phyloP scores from a whole-genome alignment of 2,329 filamentous ascomycete species.

The Alternaria arbusti region DNA sequence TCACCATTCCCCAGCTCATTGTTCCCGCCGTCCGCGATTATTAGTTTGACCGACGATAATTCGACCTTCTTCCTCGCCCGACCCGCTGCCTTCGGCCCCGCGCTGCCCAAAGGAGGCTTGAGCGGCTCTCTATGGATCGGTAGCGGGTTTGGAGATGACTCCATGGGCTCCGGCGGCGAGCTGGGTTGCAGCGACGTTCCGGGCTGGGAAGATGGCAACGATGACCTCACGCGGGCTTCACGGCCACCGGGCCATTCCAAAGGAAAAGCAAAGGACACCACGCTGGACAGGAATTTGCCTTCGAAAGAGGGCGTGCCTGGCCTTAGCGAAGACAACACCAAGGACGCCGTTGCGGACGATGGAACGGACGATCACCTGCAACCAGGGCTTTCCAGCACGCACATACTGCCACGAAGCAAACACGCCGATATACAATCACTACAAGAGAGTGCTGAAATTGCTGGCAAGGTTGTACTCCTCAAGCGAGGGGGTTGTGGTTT shows the following conservation, averaged over 20 bases:
- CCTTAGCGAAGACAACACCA: background rate
- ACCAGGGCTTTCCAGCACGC: conserved; percentile 46
- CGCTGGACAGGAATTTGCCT: background rate
- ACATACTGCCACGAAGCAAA: conserved; percentile 35
- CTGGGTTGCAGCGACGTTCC: conserved; percentile 94
- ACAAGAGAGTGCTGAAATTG: conserved; percentile 90
- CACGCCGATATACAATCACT: conserved; percentile 92
- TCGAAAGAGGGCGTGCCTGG: conserved; percentile 5
- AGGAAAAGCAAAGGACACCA: background rate
- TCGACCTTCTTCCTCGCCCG: conserved; percentile 95
- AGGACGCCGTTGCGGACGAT: conserved; percentile 60
- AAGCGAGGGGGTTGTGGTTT: conserved; percentile 96
- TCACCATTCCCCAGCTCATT: conserved; percentile 74
- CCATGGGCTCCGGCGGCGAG: conserved; percentile 74
- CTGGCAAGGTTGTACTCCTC: conserved; percentile 88
- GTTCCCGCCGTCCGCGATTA: conserved; percentile 93
- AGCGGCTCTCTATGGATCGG: conserved; percentile 94
- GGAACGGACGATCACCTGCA: conserved; percentile 84
- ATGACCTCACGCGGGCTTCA: conserved; percentile 12
- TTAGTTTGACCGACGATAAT: conserved; percentile 96
- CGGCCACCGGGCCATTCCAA: conserved; percentile 4
- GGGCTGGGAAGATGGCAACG: conserved; percentile 72
- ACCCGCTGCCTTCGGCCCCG: conserved; percentile 89
- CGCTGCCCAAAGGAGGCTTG: conserved; percentile 75
- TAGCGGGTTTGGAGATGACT: conserved; percentile 85